Evolutionary conservation across 2,329 filamentous ascomycete genomes (phyloP), one percentile per base, ranked within the genome.

Genomic region (Fusarium concolor): DNA sequence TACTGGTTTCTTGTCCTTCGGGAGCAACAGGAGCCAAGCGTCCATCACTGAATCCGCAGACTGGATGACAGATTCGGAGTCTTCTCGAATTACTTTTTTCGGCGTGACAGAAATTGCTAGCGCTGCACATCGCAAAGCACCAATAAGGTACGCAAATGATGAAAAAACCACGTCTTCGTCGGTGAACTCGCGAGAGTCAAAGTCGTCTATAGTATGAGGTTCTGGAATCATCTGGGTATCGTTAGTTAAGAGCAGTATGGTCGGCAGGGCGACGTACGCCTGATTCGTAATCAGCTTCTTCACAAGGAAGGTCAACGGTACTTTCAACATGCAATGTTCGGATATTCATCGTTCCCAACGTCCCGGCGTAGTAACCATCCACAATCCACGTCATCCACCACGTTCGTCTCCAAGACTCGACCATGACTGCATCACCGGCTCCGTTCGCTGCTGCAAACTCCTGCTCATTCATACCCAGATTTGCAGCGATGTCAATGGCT

Each of bases 381-480:
- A 87, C 79, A 8, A 87, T 83, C 70, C 86, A 91, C 38, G 92
- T 74, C 71, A 87, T 86, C 90, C 90, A 93, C 90, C 90, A 93
- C 2, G 90, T 92, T 41, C 90, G 83, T 49, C 90, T 84, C 81
- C 88, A 85, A 65, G 84, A 87, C 72, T 93, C 90, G 38, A 85
- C 83, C 20, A 81, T 46, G 0, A 79, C 69, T 1, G 82, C 76
- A 56, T 89, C 83, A 3, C 82, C 81, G 10, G 79, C 76, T 8
- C 84, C 83, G 53, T 86, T 76, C 3, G 77, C 68, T 2, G 78
- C 62, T 2, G 89, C 85, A 70, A 86, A 92, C 0, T 84, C 81
- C 20, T 79, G 77, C 2, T 80, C 82, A 57, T 91, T 83, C 81
- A 92, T 84, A 2, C 87, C 85, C 4, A 92, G 75, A 8, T 87